A percentile compares a stretch with the other conserved stretches of the same genome.
Evolutionary conservation across 495 filamentous ascomycete genomes (phyloP).

Genomic region (Talaromyces wortmannii): DNA sequence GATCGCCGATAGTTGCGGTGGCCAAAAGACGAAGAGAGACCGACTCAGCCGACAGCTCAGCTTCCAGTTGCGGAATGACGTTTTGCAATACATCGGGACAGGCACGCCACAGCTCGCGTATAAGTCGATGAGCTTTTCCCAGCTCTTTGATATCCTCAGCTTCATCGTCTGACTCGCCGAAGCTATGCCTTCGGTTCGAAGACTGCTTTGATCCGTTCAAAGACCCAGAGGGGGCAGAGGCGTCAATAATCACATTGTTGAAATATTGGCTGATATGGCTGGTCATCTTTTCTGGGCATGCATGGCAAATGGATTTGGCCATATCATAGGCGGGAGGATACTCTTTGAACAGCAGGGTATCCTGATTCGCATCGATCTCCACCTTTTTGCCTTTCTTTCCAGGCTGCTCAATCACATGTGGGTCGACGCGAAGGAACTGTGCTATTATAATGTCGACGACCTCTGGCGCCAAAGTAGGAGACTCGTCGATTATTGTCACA

Average conservation of each 20-base stretch:
- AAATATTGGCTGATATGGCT: constrained; percentile 93
- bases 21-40: constrained; percentile 77
- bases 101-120: constrained; percentile 91
- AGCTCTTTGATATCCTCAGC: constrained; percentile 83
- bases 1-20: constrained; percentile 89
- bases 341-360: constrained; percentile 73
- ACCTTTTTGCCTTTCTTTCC: constrained; percentile 52
- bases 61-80: constrained; percentile 89
- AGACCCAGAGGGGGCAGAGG: constrained; percentile 45
- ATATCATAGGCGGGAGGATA: constrained; percentile 90
- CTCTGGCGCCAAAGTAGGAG: constrained; percentile 65
- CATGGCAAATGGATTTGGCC: constrained; percentile 88
- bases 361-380: constrained; percentile 64
- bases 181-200: constrained; percentile 36
- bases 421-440: constrained; percentile 86
- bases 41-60: constrained; percentile 86
- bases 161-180: constrained; percentile 71
- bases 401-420: constrained; percentile 40
- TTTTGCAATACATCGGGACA: constrained; percentile 84
- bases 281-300: constrained; percentile 88
- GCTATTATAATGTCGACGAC: constrained; percentile 92
- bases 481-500: constrained; percentile 81
- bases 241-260: constrained; percentile 89
- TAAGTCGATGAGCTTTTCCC: constrained; percentile 78
- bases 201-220: constrained; percentile 34